Conservation (phyloP, 768 basidiomycete genomes). For the Suillus plorans region DNA sequence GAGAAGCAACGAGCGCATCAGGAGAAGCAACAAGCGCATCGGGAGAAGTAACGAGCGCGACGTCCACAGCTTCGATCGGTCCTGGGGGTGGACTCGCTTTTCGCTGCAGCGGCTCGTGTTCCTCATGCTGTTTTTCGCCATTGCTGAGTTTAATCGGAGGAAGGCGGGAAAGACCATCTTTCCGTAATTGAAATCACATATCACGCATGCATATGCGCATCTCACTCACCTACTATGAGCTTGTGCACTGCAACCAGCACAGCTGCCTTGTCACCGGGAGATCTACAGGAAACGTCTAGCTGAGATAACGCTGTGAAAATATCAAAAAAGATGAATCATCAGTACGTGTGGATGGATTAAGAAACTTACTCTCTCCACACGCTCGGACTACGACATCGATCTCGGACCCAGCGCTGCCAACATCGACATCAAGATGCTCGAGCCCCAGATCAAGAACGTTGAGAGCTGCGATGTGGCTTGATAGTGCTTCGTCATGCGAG, state of each 20-base stretch:
- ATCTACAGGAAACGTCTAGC: constrained; percentile 47
- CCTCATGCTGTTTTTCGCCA: constrained; percentile 40
- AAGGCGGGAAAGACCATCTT: constrained; percentile 73
- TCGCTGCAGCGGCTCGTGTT: constrained; percentile 18
- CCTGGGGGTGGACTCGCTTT: not conserved
- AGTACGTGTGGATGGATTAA: not conserved
- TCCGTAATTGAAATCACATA: not conserved
- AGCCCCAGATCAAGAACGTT: constrained; percentile 88
- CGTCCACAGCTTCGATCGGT: constrained; percentile 2
- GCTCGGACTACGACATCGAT: constrained; percentile 64
- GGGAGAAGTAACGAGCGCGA: constrained; percentile 3
- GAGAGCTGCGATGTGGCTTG: constrained; percentile 86
- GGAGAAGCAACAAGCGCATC: constrained; percentile 7
- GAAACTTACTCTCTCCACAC: constrained; percentile 76
- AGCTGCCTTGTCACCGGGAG: constrained; percentile 77
- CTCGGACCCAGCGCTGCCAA: constrained; percentile 47
- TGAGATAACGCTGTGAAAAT: constrained; percentile 47
- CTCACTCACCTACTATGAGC: constrained; percentile 71
- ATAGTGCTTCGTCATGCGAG: constrained; percentile 87
- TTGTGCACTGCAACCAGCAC: constrained; percentile 85
- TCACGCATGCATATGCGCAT: not conserved
- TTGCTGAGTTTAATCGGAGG: constrained; percentile 76
- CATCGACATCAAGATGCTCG: constrained; percentile 86
- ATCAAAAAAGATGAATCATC: constrained; percentile 28
- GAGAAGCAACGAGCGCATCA: not conserved